phyloP scores from a whole-genome alignment of 306 rosid species.

The Medicago arabica region DNA sequence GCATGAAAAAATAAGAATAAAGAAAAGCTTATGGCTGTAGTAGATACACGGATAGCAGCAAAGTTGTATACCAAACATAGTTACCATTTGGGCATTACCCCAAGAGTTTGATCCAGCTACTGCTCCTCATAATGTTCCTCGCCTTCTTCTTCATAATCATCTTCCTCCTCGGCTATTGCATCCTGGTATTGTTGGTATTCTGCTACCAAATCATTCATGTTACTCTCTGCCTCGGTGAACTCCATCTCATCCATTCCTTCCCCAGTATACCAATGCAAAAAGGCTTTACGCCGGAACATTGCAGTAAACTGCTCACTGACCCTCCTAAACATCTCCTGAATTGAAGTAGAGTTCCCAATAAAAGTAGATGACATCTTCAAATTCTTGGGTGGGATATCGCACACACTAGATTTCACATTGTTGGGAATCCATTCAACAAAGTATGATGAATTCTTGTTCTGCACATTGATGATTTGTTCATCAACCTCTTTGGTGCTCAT shows the following conservation, averaged over 20 bases:
- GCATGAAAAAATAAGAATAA: slow-evolving; percentile 16
- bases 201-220: slow-evolving; percentile 94
- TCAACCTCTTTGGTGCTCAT: slow-evolving; percentile 98
- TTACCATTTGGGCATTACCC: slow-evolving; percentile 23
- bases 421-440: slow-evolving; percentile 96
- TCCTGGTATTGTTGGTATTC: slow-evolving; percentile 97
- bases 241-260: slow-evolving; percentile 99
- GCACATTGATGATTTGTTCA: slow-evolving; percentile 92
- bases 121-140: slow-evolving; percentile 51
- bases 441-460: slow-evolving; percentile 92
- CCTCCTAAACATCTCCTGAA: slow-evolving; percentile 96
- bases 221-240: slow-evolving; percentile 92
- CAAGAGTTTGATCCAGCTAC: slow-evolving; percentile 16
- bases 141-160: slow-evolving; percentile 64
- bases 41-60: slow-evolving; percentile 39
- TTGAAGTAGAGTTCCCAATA: slow-evolving; percentile 89
- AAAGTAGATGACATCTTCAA: slow-evolving; percentile 92
- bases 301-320: slow-evolving; percentile 95
- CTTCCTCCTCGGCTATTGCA: slow-evolving; percentile 85
- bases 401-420: slow-evolving; percentile 93
- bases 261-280: slow-evolving; percentile 95
- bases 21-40: slow-evolving; percentile 33
- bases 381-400: slow-evolving; percentile 84
- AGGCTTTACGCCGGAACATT: slow-evolving; percentile 92
- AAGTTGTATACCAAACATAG: slow-evolving; percentile 9